A percentile compares a stretch with the other conserved stretches of the same genome.
These are phyloP conservation scores for Scedosporium boydii DNA, from an alignment of 2,329 filamentous ascomycete genomes.

Conservation along the genomic window DNA sequence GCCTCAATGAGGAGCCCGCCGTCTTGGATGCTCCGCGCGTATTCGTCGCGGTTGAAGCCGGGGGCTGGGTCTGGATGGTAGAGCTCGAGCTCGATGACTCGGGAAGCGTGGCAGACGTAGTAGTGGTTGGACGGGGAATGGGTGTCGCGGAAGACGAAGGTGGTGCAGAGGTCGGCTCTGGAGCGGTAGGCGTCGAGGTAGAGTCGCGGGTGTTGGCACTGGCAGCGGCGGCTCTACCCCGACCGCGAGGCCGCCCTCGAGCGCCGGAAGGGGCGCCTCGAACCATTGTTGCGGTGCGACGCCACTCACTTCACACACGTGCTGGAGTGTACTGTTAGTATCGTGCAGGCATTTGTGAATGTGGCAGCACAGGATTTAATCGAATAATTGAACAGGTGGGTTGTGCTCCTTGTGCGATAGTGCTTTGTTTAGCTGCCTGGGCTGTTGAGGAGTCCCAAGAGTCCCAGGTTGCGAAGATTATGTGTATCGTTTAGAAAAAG, in stretches of 20 bases:
- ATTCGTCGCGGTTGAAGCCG: neutral
- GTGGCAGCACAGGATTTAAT: neutral
- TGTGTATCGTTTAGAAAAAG: neutral
- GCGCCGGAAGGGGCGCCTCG: slow-evolving; percentile 3
- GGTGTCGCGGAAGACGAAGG: neutral
- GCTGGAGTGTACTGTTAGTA: neutral
- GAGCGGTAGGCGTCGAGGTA: neutral
- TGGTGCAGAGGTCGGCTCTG: neutral
- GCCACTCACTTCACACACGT: slow-evolving; percentile 1
- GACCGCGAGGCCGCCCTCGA: slow-evolving; percentile 11
- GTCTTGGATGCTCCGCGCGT: slow-evolving; percentile 9
- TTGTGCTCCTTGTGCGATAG: neutral
- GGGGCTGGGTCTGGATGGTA: neutral
- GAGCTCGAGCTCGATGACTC: neutral
- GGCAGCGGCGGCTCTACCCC: slow-evolving; percentile 8
- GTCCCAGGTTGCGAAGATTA: neutral
- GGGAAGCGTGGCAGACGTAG: neutral
- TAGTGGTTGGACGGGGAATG: neutral
- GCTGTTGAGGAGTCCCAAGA: neutral
- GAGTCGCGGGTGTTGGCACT: neutral
- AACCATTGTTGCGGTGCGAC: neutral
- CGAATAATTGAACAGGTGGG: neutral
- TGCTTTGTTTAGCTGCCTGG: neutral
- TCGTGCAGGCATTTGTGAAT: neutral
- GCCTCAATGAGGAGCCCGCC: slow-evolving; percentile 21